Conservation (phyloP, 768 basidiomycete genomes). For the Rhodocollybia butyracea region DNA sequence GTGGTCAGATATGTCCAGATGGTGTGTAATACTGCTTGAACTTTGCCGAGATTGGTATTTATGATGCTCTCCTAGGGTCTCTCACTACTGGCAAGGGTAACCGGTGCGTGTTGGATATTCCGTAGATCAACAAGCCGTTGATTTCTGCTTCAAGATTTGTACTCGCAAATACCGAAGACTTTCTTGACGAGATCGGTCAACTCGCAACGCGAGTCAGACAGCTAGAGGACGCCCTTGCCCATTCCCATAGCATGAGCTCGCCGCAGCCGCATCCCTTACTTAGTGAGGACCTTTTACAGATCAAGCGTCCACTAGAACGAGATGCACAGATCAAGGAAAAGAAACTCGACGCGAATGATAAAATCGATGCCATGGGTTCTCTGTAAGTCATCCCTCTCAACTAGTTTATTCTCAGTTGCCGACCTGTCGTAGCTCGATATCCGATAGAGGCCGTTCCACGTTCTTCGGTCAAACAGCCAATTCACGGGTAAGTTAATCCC, state of each 20-base stretch:
- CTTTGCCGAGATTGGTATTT: constrained; percentile 9
- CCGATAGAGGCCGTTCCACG: constrained; percentile 56
- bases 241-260: constrained; percentile 47
- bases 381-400: constrained; percentile 33
- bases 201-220: constrained; percentile 61
- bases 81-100: constrained; percentile 75
- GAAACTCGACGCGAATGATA: constrained; percentile 48
- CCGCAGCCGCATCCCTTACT: constrained; percentile 55
- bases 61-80: constrained; percentile 42
- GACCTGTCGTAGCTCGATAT: constrained; percentile 46
- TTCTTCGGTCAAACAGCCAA: constrained; percentile 68
- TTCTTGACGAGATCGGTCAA: constrained; percentile 64
- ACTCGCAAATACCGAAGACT: constrained; percentile 64
- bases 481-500: constrained; percentile 52
- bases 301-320: constrained; percentile 66
- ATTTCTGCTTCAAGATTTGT: constrained; percentile 52
- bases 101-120: constrained; percentile 35
- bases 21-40: constrained; percentile 31
- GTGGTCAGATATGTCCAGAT: constrained; percentile 62
- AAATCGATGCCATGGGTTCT: constrained; percentile 64
- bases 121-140: not conserved
- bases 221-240: constrained; percentile 64
- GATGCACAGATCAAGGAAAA: constrained; percentile 38
- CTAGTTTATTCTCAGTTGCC: constrained; percentile 14
- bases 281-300: constrained; percentile 55